These are phyloP conservation scores for Camelina neglecta DNA, from an alignment of 345 rosid species.

Conservation along the genomic window DNA sequence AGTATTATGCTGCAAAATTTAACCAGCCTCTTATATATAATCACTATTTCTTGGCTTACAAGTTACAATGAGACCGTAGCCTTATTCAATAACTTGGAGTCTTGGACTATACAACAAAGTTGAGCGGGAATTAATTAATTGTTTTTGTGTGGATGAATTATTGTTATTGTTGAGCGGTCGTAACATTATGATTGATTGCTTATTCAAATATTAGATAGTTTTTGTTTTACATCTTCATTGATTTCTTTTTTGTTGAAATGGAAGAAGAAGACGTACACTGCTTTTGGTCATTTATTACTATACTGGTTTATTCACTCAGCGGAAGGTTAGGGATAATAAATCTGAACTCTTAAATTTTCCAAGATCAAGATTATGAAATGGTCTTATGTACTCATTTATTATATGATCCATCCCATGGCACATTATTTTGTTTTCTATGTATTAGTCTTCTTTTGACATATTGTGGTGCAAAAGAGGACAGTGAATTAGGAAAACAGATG, in stretches of 20 bases:
- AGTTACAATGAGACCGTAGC: background rate
- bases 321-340: background rate
- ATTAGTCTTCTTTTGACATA: background rate
- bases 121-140: background rate
- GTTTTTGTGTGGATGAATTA: background rate
- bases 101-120: background rate
- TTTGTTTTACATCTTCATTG: slow-evolving; percentile 5
- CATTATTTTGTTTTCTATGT: background rate
- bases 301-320: background rate
- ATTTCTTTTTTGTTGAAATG: background rate
- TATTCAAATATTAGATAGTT: background rate
- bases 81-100: background rate
- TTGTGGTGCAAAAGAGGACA: background rate
- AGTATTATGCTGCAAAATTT: background rate
- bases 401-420: background rate
- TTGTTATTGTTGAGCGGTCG: background rate
- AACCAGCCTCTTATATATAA: background rate
- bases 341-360: background rate
- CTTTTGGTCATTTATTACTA: background rate
- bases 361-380: slow-evolving; percentile 1
- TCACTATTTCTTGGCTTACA: background rate
- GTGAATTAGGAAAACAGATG: slow-evolving; percentile 15
- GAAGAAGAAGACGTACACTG: background rate
- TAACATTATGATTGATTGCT: background rate
- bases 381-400: background rate